phyloP scores from a whole-genome alignment of 257 asterid genomes.

The Misopates orontium region DNA sequence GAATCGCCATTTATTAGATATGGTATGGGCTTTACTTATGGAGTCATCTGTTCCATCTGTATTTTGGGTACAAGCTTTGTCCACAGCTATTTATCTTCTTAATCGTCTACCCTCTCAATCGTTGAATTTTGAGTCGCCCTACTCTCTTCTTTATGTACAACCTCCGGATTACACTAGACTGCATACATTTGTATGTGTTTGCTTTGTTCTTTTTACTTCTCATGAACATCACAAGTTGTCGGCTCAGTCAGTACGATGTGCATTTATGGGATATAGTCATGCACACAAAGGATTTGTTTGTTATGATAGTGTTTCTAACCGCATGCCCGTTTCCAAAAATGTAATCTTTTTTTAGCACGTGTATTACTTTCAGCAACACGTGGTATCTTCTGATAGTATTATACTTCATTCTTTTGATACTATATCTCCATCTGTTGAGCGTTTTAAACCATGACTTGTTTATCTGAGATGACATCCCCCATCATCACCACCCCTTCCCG shows the following conservation, averaged over 20 bases:
- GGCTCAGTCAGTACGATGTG: background rate
- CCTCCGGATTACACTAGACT: background rate
- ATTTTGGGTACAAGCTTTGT: background rate
- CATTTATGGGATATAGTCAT: conserved; percentile 1
- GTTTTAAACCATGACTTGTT: background rate
- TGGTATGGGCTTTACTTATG: background rate
- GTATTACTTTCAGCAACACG: background rate
- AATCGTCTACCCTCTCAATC: too few species aligned
- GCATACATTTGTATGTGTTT: background rate
- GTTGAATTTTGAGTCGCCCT: background rate
- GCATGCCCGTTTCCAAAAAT: background rate
- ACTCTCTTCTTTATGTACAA: background rate
- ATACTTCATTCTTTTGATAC: background rate
- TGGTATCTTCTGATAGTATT: background rate
- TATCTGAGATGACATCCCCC: background rate
- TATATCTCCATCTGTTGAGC: background rate
- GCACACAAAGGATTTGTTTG: background rate
- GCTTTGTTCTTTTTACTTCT: background rate
- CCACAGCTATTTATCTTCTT: background rate
- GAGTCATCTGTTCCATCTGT: background rate
- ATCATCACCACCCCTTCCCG: background rate
- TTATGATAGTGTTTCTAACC: background rate
- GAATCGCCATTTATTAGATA: background rate
- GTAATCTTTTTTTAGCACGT: conserved; percentile 6
- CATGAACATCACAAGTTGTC: background rate